These are phyloP conservation scores for Talaromyces sp. DNA, from an alignment of 2,329 filamentous ascomycete genomes.

Conservation along the genomic window DNA sequence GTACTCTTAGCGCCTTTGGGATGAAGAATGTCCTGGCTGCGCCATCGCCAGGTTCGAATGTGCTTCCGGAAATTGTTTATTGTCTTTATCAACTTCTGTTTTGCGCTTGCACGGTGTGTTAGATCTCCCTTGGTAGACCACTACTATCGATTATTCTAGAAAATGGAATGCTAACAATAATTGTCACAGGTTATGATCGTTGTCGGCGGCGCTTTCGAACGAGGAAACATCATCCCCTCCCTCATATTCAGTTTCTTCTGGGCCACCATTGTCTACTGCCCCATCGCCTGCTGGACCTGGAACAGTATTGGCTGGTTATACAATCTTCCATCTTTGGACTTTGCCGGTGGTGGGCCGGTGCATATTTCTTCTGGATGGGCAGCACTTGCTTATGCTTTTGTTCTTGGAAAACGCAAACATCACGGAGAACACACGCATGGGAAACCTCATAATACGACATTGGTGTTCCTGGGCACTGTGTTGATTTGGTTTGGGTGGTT, in stretches of 20 bases:
- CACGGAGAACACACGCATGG: constrained; percentile 49
- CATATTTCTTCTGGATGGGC: constrained; percentile 69
- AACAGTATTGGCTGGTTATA: constrained; percentile 68
- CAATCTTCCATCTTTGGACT: constrained; percentile 65
- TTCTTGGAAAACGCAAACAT: constrained; percentile 64
- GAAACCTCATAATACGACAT: constrained; percentile 65
- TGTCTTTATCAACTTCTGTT: constrained; percentile 63
- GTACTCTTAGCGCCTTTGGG: constrained; percentile 57
- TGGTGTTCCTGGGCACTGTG: constrained; percentile 64
- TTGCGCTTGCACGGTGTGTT: constrained; percentile 41
- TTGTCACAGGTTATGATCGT: constrained; percentile 54
- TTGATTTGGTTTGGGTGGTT: constrained; percentile 50
- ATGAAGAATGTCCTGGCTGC: constrained; percentile 57
- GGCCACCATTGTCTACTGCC: constrained; percentile 67
- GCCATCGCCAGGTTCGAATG: constrained; percentile 53
- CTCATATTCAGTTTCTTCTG: constrained; percentile 68
- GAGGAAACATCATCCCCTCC: constrained; percentile 59
- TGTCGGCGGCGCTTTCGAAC: constrained; percentile 59
- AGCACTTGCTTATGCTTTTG: constrained; percentile 66
- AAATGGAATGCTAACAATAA: no score
- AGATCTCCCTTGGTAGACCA: neutral
- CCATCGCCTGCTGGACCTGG: constrained; percentile 74
- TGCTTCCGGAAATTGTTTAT: constrained; percentile 61
- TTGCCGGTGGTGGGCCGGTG: constrained; percentile 69
- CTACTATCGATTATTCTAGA: no score